Percentiles rank a stretch among this genome's conserved stretches.
Evolutionary conservation across 352 stramenopile genomes (phyloP).

Genomic region (Globisporangium polare): DNA sequence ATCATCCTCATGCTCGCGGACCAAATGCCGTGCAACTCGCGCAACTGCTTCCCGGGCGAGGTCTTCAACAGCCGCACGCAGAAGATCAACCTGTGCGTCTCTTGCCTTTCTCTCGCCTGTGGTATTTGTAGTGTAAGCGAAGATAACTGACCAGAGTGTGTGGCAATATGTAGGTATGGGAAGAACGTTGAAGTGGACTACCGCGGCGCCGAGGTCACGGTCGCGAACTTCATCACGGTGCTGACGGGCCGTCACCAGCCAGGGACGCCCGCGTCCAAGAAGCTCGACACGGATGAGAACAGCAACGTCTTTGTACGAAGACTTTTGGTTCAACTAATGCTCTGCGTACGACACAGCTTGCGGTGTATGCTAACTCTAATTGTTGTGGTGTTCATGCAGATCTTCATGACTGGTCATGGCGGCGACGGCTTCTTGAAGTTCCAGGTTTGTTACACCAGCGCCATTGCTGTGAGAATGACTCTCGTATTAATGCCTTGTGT

Average conservation of each 20-base stretch:
- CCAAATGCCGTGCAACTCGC: slow-evolving; percentile 93
- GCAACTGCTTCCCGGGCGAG: slow-evolving; percentile 89
- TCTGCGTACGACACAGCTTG: not conserved
- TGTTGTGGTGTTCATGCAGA: slow-evolving; percentile 22
- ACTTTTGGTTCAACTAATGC: slow-evolving; percentile 10
- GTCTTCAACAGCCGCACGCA: slow-evolving; percentile 89
- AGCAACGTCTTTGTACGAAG: slow-evolving; percentile 87
- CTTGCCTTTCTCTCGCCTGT: not conserved
- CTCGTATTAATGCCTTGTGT: not conserved
- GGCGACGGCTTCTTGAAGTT: slow-evolving; percentile 99
- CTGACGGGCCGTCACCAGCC: slow-evolving; percentile 87
- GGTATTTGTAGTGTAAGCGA: slow-evolving; percentile 1
- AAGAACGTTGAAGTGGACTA: slow-evolving; percentile 95
- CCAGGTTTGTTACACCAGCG: slow-evolving; percentile 84
- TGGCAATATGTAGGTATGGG: slow-evolving; percentile 48
- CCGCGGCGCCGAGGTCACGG: slow-evolving; percentile 93
- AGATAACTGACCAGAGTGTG: not conserved
- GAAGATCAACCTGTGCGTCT: slow-evolving; percentile 80
- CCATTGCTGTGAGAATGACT: not conserved
- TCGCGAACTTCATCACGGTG: slow-evolving; percentile 96
- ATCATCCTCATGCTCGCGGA: slow-evolving; percentile 97
- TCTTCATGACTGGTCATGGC: slow-evolving; percentile 94
- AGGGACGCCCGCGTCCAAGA: slow-evolving; percentile 87
- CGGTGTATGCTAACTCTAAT: not conserved
- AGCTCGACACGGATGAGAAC: slow-evolving; percentile 85